phyloP scores from a whole-genome alignment of 108 stramenopile genomes.

The Conticribra guillardii region DNA sequence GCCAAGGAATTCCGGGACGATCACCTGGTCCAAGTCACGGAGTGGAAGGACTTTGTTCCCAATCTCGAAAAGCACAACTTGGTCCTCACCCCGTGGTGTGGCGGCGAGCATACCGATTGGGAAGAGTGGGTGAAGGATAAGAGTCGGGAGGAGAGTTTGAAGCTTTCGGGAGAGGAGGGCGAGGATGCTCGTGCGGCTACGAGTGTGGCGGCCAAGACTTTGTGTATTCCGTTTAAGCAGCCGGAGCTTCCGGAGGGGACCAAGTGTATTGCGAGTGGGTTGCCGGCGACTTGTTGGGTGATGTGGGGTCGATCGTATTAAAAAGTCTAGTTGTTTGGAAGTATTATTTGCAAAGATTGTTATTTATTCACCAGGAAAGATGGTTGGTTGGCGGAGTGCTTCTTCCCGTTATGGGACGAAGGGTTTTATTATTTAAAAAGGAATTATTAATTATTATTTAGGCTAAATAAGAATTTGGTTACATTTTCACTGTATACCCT shows the following conservation, averaged over 20 bases:
- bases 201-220: slow-evolving; percentile 97
- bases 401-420: no score
- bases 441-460: no score
- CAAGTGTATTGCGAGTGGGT: slow-evolving; percentile 97
- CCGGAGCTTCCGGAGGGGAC: slow-evolving; percentile 95
- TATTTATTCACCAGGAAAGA: neutral
- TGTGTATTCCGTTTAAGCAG: slow-evolving; percentile 98
- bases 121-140: slow-evolving; percentile 99
- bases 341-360: neutral
- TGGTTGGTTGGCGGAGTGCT: no score
- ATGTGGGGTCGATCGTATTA: slow-evolving; percentile 99
- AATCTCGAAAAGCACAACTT: slow-evolving; percentile 94
- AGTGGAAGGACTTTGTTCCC: slow-evolving; percentile 99
- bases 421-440: no score
- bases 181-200: slow-evolving; percentile 94
- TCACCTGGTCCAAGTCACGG: slow-evolving; percentile 90
- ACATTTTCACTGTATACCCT: no score
- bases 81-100: slow-evolving; percentile 98
- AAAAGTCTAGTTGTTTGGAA: neutral
- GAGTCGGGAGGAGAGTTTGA: slow-evolving; percentile 90
- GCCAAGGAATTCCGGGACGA: slow-evolving; percentile 89
- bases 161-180: slow-evolving; percentile 60
- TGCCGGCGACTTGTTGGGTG: slow-evolving; percentile 96
- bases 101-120: slow-evolving; percentile 89
- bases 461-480: no score